Percentiles rank a stretch among this genome's conserved stretches.
These are phyloP conservation scores for Ilex aquifolium DNA, from an alignment of 257 asterid genomes.

Conservation along the genomic window DNA sequence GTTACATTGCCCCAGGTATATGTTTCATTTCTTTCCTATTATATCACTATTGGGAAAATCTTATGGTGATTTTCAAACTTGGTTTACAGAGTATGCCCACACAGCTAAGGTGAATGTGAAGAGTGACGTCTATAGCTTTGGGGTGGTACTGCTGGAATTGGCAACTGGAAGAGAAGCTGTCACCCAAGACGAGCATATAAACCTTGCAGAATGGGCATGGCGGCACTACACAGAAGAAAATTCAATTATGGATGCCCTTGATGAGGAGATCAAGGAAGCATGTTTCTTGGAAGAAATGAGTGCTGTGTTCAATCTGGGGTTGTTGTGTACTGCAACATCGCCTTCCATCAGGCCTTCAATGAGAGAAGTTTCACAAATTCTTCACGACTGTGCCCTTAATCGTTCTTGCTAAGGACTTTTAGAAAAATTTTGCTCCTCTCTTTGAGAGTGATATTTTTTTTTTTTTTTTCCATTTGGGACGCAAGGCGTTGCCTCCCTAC, in stretches of 20 bases:
- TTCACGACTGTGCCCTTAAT: background rate
- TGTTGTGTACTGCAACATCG: slow-evolving; percentile 23
- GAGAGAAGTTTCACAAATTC: slow-evolving; percentile 33
- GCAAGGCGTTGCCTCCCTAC: too few relatives aligned
- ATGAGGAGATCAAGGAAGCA: slow-evolving; percentile 23
- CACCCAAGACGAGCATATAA: slow-evolving; percentile 24
- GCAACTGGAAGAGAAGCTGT: slow-evolving; percentile 31
- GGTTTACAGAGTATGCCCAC: slow-evolving; percentile 26
- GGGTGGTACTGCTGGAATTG: slow-evolving; percentile 34
- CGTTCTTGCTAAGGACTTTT: too few relatives aligned
- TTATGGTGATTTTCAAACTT: background rate
- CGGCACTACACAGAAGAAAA: slow-evolving; percentile 9
- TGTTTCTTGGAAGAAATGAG: slow-evolving; percentile 18
- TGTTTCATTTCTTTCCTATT: background rate
- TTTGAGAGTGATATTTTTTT: too few relatives aligned
- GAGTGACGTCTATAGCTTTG: slow-evolving; percentile 20
- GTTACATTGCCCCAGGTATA: slow-evolving; percentile 55
- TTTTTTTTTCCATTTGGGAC: too few relatives aligned
- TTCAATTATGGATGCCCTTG: slow-evolving; percentile 18
- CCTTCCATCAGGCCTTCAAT: slow-evolving; percentile 33
- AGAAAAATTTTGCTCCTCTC: too few relatives aligned
- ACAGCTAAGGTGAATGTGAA: slow-evolving; percentile 25
- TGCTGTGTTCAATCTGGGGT: slow-evolving; percentile 27
- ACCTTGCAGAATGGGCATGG: slow-evolving; percentile 30
- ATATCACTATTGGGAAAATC: background rate